Evolutionary conservation across 2,329 filamentous ascomycete species (phyloP).

Genomic region (Didymella pomorum): DNA sequence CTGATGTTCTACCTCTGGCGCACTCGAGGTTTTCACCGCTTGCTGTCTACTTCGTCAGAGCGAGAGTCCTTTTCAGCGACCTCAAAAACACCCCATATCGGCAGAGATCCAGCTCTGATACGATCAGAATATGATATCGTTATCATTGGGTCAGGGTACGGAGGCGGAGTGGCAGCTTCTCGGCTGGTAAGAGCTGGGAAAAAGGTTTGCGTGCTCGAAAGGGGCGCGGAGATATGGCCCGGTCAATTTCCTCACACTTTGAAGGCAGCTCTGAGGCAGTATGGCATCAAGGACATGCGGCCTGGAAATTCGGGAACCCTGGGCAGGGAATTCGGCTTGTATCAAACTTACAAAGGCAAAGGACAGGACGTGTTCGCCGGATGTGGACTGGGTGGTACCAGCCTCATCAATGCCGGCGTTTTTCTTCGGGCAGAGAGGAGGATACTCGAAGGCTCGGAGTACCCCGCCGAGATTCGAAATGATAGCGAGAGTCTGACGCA

Average conservation of each 20-base stretch:
- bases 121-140: conserved; percentile 68
- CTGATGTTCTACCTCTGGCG: not conserved
- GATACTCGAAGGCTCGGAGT: conserved; percentile 62
- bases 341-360: conserved; percentile 68
- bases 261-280: conserved; percentile 53
- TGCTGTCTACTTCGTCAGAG: not conserved
- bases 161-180: conserved; percentile 70
- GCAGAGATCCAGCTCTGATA: conserved; percentile 45
- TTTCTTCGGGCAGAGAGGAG: conserved; percentile 67
- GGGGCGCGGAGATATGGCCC: conserved; percentile 70
- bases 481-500: conserved; percentile 42
- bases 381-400: conserved; percentile 56
- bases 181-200: conserved; percentile 68
- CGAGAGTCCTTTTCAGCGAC: not conserved
- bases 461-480: conserved; percentile 65
- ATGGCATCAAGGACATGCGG: not conserved
- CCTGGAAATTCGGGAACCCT: conserved; percentile 51
- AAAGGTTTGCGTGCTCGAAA: conserved; percentile 70
- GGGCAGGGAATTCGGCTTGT: conserved; percentile 68
- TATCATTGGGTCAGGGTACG: conserved; percentile 74
- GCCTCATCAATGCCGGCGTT: conserved; percentile 22
- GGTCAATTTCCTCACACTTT: conserved; percentile 67
- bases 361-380: conserved; percentile 70
- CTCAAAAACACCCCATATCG: not conserved
- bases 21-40: not conserved